Percentiles rank a stretch among this genome's conserved stretches.
These are phyloP conservation scores for Spathaspora sp. DNA, from an alignment of 1,139 yeast species.

Conservation along the genomic window DNA sequence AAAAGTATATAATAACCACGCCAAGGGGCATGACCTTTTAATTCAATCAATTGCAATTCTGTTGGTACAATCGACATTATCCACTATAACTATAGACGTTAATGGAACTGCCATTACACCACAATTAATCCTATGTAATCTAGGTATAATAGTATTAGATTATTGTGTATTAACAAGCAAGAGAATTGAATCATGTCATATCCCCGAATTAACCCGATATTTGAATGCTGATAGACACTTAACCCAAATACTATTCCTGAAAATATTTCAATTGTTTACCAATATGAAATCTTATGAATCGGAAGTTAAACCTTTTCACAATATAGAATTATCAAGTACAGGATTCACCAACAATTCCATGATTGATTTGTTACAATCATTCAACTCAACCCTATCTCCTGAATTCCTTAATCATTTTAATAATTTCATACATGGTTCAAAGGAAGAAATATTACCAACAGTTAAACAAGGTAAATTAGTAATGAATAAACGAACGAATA, in stretches of 20 bases:
- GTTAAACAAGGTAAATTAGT: not conserved
- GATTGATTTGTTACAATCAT: not conserved
- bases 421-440: not conserved
- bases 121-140: not conserved
- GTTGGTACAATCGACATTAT: not conserved
- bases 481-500: constrained; percentile 3
- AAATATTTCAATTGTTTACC: not conserved
- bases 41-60: not conserved
- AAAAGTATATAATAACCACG: constrained; percentile 19
- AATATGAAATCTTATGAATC: not conserved
- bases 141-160: not conserved
- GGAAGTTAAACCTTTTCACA: not conserved
- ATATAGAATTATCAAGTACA: not conserved
- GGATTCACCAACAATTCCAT: not conserved
- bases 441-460: not conserved
- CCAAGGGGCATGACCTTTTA: not conserved
- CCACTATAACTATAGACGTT: not conserved
- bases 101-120: not conserved
- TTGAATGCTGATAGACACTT: not conserved
- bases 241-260: not conserved
- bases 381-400: not conserved
- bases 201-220: not conserved
- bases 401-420: not conserved
- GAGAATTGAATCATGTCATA: not conserved
- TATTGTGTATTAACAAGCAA: not conserved